A percentile compares a stretch with the other conserved stretches of the same genome.
Conservation (phyloP, 176 grass and related monocot species). For the Saccharum officinarum region DNA sequence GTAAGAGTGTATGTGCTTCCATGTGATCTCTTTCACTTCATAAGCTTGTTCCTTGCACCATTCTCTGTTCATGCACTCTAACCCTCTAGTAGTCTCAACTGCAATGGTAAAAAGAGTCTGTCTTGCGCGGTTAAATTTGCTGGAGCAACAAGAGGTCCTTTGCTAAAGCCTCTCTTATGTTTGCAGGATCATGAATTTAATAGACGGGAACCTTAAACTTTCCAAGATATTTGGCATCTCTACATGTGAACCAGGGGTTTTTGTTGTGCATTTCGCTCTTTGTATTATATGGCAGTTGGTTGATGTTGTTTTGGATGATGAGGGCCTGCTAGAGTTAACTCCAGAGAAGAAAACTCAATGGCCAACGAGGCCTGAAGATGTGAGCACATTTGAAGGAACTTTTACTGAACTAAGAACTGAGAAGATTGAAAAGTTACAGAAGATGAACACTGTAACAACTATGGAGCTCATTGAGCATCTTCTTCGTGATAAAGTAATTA, state of each 20-base stretch:
- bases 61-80: conserved; percentile 12
- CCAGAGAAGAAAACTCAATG: conserved; percentile 64
- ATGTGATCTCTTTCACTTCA: conserved; percentile 13
- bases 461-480: conserved; percentile 80
- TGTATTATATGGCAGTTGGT: conserved; percentile 82
- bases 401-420: conserved; percentile 64
- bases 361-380: conserved; percentile 64
- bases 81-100: conserved; percentile 1
- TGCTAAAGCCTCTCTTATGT: conserved; percentile 30
- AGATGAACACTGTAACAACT: conserved; percentile 68
- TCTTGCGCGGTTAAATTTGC: conserved; percentile 17
- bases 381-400: conserved; percentile 57
- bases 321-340: conserved; percentile 76
- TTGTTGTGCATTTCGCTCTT: conserved; percentile 74
- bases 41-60: conserved; percentile 11
- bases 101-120: conserved; percentile 17
- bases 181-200: conserved; percentile 77
- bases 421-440: conserved; percentile 69
- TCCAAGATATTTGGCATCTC: conserved; percentile 74
- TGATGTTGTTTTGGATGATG: conserved; percentile 88
- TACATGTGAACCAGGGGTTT: conserved; percentile 63
- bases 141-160: neutral
- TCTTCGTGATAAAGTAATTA: conserved; percentile 93
- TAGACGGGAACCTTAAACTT: conserved; percentile 70
- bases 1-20: conserved; percentile 13